phyloP scores from a whole-genome alignment of 345 rosid species.

The Aegle marmelos region DNA sequence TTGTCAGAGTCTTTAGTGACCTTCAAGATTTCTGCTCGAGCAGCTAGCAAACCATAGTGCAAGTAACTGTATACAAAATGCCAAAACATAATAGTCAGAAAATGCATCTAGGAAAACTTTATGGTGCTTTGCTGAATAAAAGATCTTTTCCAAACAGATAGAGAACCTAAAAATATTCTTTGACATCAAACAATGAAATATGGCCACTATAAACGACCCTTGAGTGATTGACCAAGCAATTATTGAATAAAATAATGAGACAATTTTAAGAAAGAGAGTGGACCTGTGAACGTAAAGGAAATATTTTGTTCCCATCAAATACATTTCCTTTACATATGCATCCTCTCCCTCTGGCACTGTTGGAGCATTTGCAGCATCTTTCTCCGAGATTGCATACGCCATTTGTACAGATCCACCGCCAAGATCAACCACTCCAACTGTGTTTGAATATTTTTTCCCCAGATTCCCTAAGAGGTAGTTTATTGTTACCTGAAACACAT shows the following conservation, averaged over 20 bases:
- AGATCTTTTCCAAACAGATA: not conserved
- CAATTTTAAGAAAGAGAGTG: constrained; percentile 11
- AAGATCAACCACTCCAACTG: constrained; percentile 98
- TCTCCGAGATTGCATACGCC: constrained; percentile 93
- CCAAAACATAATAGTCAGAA: not conserved
- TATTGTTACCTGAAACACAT: constrained; percentile 75
- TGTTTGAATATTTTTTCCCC: constrained; percentile 65
- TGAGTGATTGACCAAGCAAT: not conserved
- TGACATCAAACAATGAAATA: not conserved
- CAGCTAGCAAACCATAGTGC: constrained; percentile 92
- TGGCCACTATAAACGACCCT: not conserved
- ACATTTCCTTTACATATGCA: constrained; percentile 73
- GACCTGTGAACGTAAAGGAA: constrained; percentile 96
- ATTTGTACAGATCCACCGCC: constrained; percentile 99
- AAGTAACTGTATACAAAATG: constrained; percentile 61
- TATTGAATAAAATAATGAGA: not conserved
- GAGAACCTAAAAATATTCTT: not conserved
- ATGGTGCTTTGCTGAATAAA: not conserved
- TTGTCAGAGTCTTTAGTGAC: constrained; percentile 57
- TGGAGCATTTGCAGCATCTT: constrained; percentile 78
- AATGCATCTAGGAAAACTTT: not conserved
- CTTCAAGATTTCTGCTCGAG: constrained; percentile 90
- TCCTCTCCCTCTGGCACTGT: constrained; percentile 68
- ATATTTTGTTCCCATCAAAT: constrained; percentile 68
- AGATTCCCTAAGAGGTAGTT: constrained; percentile 80